Percentiles rank a stretch among this genome's conserved stretches.
These are phyloP conservation scores for Tieghemiomyces parasiticus DNA, from an alignment of 192 early-diverging fungal species.

Conservation along the genomic window DNA sequence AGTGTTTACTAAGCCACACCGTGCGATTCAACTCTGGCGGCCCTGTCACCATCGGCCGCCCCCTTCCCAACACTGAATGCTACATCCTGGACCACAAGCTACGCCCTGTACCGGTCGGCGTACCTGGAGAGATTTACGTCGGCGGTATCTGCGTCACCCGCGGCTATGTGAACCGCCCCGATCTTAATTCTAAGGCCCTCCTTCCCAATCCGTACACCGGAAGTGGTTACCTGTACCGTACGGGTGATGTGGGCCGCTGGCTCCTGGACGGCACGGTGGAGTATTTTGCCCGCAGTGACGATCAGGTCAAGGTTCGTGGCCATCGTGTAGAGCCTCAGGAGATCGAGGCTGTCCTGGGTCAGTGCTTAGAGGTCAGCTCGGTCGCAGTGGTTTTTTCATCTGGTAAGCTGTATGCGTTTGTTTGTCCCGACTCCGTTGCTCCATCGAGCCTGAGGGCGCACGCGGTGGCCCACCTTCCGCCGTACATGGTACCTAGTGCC, in stretches of 20 bases:
- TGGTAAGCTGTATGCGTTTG: neutral
- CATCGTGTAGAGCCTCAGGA: neutral
- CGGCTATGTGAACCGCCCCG: neutral
- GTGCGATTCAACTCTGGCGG: neutral
- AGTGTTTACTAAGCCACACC: neutral
- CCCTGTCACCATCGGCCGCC: slow-evolving; percentile 15
- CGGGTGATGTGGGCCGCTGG: slow-evolving; percentile 5
- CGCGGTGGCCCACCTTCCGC: neutral
- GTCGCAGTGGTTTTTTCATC: neutral
- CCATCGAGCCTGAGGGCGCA: neutral
- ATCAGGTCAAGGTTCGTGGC: slow-evolving; percentile 2
- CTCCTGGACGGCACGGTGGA: neutral
- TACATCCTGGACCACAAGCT: slow-evolving; percentile 17
- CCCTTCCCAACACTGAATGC: slow-evolving; percentile 12
- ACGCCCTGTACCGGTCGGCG: slow-evolving; percentile 16
- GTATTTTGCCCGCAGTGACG: neutral
- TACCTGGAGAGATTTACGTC: slow-evolving; percentile 19
- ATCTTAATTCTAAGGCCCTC: neutral
- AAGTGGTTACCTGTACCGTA: neutral
- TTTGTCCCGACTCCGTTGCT: neutral
- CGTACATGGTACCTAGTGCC: neutral
- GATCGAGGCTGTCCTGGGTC: slow-evolving; percentile 2
- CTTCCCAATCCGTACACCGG: neutral
- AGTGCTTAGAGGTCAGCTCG: neutral
- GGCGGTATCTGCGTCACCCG: neutral